Evolutionary conservation across 2,329 filamentous ascomycete genomes (phyloP), one percentile per base, ranked within the genome.

Genomic region (Podosphaera fusca): DNA sequence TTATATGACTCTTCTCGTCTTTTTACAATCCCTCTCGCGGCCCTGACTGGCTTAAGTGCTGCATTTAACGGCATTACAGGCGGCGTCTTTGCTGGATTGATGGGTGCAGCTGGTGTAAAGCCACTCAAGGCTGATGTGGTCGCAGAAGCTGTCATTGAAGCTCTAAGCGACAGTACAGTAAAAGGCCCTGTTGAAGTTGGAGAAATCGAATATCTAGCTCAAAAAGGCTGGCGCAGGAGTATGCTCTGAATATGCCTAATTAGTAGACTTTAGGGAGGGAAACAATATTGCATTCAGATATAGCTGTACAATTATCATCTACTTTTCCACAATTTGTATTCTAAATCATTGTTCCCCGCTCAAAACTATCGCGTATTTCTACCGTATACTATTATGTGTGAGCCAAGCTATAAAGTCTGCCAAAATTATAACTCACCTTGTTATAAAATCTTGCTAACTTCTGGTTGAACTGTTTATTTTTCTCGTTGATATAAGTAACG

Each of bases 401-500:
- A 70, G 66, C 50, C 59, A 45, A 1, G 14, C 34, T 33, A 54
- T 34, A 42, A 42, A 31, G 10, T 30, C 2, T 21, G 38, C 3
- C 3, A 47, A 6, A 10, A 53, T 33, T 29, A 12, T 54, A 49
- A 65, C 71, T 60, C 70, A 76, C 75, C 72, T 95, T 94, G 73
- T 98, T 92, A 72, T 98, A 98, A 73, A 96, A 98, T 63, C 92
- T 77, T 56, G 84, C 76, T 70, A 98, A 74, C 74, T 98, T 96
- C 74, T 94, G 82, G 80, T 98, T 98, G 75, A 98, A 98, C 76
- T 95, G 88, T 76, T 96, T 96, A 76, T 98, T 98, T 83, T 98
- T 95, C 72, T 95, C 88, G 72, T 98, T 98, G 78, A 98, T 98
- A 71, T 95, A 96, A 6, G 90, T 96, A 64, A 96, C 85, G 70